Conservation (phyloP, 345 rosid genomes). For the Corymbia maculata region DNA sequence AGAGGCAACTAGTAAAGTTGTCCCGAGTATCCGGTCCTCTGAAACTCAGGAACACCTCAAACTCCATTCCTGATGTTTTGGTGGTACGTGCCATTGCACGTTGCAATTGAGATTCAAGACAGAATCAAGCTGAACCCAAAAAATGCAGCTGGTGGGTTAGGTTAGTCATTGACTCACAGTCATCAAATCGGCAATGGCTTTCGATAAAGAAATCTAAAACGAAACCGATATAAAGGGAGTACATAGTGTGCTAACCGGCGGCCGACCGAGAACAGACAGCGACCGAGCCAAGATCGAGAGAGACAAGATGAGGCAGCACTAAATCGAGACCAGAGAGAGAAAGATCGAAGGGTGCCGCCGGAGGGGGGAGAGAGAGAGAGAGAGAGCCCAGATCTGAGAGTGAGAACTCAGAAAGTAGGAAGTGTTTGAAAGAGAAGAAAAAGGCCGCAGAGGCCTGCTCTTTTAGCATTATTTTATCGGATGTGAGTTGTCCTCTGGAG, state of each 20-base stretch:
- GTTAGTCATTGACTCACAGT: neutral
- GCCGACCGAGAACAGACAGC: neutral
- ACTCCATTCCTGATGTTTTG: accelerated
- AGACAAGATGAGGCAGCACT: too few relatives aligned
- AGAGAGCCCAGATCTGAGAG: too few relatives aligned
- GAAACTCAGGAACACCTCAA: neutral
- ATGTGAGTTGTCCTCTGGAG: neutral
- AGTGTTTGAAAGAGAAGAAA: accelerated
- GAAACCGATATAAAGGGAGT: neutral
- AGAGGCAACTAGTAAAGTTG: neutral
- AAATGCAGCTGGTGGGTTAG: neutral
- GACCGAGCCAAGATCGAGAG: too few relatives aligned
- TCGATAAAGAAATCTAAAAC: too few relatives aligned
- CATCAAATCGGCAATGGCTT: neutral
- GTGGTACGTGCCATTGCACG: accelerated
- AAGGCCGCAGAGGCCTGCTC: neutral
- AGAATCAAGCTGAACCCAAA: neutral
- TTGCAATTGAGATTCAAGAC: neutral
- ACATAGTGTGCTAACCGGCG: neutral
- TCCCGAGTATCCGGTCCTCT: neutral
- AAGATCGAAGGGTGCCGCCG: neutral
- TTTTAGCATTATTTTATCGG: neutral
- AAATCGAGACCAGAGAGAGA: neutral
- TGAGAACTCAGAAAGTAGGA: too few relatives aligned
- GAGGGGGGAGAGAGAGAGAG: too few relatives aligned